Evolutionary conservation across 2,329 filamentous ascomycete species (phyloP), one percentile per base, ranked within the genome.

Genomic region (Penicillium sp.): DNA sequence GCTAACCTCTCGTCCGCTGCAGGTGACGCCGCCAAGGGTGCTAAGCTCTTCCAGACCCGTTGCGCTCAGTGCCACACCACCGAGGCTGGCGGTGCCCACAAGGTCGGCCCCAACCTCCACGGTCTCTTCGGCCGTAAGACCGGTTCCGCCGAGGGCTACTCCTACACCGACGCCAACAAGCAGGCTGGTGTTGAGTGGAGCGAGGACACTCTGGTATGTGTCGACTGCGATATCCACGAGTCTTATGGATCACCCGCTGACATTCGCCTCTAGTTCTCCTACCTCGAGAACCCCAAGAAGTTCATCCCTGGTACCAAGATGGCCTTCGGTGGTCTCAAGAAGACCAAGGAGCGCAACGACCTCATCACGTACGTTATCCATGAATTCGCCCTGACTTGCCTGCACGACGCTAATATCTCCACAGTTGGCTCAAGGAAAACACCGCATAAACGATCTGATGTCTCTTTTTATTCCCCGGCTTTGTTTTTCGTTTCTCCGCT

Each of bases 201-300:
- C 64, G 84, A 95, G 72, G 75, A 84, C 60, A 87, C 88, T 75
- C 83, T 99, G 67, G 88, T 92, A 82, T 52, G 82, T 72, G 12
- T 2, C 14, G 7, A n/a, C 13, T 14, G 6, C 1, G 13, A 9
- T 9, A 10, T 16, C n/a, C 19, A 10, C 4, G 16, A 10, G 4
- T 18, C 12, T 7, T 5, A 27, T 8, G 14, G 35, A 16, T 31
- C 14, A 10, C 27, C 10, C 52, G 34, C 60, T 59, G 54, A 63
- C 34, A 29, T 41, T 11, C 28, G 41, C 16, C 14, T 58, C 41
- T 65, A 91, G 88, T 97, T 95, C 78, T 82, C 86, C 63, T 99
- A 99, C 86, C 91, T 99, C 70, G 93, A 99, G 84, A 97, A 97
- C 87, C 93, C 93, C 79, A 99, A 99, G 87, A 97, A 97, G 84